Evolutionary conservation across 208 protist genomes (phyloP), one percentile per base, ranked within the genome.

Genomic region (Leptomonas pyrrhocoris): DNA sequence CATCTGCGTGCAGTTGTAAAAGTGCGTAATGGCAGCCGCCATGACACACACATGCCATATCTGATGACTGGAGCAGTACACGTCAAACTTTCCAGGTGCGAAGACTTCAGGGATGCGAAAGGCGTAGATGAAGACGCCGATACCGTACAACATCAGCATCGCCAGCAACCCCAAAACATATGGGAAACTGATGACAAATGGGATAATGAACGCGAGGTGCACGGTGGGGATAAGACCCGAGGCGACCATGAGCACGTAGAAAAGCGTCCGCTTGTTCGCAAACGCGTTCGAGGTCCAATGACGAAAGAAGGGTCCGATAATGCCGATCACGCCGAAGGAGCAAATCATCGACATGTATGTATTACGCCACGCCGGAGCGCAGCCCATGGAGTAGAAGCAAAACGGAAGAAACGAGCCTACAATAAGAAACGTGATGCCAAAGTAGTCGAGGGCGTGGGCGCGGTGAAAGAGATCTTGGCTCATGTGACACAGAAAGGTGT

Each of bases 21-120:
- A 94, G 61, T 94, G 89, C 19, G 84, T 88, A 30, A 89, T 59
- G 2, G 89, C 85, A 1, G 90, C 90, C 18, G 73, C 74, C n/a
- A 95, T 67, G 36, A 95, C 89, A 57, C 89, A 92, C n/a, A 84
- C 40, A 63, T 95, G 90, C 85, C 85, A 95, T 28, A 95, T 86
- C 50, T 95, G 86, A 51, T 95, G 90, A 55, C 80, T 88, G 2
- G 74, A 82, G 34, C 84, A 81, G 64, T 81, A 93, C 0, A 89
- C 19, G 60, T 95, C 90, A 64, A 94, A 95, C 9, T 63, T 64
- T 38, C 90, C 90, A 19, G 90, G 90, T 11, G 65, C 81, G 12
- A 92, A 84, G 2, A 85, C 67, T 46, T 95, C 88, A 9, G 90
- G 90, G 16, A 94, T 73, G 62, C 88, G 83, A 73, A 90, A 90